A percentile compares a stretch with the other conserved stretches of the same genome.
Conservation (phyloP, 2,329 filamentous ascomycete genomes). For the Colletotrichum simmondsii region DNA sequence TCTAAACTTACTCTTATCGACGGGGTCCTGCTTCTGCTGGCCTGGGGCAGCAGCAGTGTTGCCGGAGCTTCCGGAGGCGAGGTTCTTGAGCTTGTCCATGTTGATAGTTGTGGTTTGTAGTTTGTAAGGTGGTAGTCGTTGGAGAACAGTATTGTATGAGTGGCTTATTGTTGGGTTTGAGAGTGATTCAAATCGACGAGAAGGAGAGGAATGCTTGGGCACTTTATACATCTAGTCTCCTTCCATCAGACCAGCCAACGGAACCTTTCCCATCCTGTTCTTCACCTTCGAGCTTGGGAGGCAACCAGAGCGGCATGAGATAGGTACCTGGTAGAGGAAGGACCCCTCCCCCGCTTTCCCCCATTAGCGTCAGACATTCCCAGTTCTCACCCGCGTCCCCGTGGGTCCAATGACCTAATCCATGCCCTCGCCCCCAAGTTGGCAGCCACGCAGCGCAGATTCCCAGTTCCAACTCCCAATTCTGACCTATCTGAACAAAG, state of each 20-base stretch:
- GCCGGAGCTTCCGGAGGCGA: constrained; percentile 2
- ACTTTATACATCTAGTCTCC: background rate
- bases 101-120: background rate
- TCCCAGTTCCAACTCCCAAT: background rate
- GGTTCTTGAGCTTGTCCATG: constrained; percentile 31
- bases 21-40: constrained; percentile 45
- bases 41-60: constrained; percentile 7
- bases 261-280: too few species aligned
- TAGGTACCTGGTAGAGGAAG: background rate
- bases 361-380: background rate
- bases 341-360: background rate
- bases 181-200: too few species aligned
- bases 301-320: background rate
- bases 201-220: background rate
- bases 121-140: too few species aligned
- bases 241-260: background rate
- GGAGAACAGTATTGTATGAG: background rate
- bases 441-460: background rate
- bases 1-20: constrained; percentile 48
- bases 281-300: too few species aligned
- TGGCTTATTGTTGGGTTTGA: background rate
- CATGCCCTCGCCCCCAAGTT: background rate
- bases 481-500: too few species aligned
- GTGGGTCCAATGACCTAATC: background rate
- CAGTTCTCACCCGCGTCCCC: too few species aligned